Evolutionary conservation across 257 asterid genomes (phyloP).

Genomic region (Agastache rugosa): DNA sequence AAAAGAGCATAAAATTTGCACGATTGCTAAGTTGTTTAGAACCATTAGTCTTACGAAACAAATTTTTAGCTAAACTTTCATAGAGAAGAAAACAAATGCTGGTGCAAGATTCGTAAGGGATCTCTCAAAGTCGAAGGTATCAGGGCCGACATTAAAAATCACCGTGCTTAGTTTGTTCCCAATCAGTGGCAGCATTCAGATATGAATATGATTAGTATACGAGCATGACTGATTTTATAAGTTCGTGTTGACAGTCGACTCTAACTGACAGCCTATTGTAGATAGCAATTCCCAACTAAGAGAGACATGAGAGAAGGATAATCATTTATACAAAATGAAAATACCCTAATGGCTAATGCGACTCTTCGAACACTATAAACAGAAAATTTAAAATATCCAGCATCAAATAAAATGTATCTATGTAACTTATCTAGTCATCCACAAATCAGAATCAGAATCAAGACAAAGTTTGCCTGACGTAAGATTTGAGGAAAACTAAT

Average conservation of each 20-base stretch:
- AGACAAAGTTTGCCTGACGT: background rate
- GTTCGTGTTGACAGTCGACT: conserved; percentile 2
- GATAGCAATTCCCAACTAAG: background rate
- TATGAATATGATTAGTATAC: background rate
- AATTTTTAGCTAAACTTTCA: background rate
- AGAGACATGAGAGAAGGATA: background rate
- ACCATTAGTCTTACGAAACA: background rate
- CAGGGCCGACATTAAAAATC: background rate
- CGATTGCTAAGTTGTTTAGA: background rate
- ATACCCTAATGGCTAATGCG: conserved; percentile 19
- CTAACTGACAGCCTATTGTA: background rate
- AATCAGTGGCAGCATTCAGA: background rate
- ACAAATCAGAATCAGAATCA: background rate
- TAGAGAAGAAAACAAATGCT: background rate
- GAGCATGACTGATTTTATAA: background rate
- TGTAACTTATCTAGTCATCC: conserved; percentile 1
- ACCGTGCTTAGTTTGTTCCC: background rate
- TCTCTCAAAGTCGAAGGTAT: background rate
- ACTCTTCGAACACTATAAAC: conserved; percentile 9
- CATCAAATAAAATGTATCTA: background rate
- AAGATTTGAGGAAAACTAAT: conserved; percentile 10
- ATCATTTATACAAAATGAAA: background rate
- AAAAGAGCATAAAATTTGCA: background rate
- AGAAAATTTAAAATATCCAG: background rate
- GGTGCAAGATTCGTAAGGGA: background rate